A percentile compares a stretch with the other conserved stretches of the same genome.
Evolutionary conservation across 345 rosid species (phyloP).

Genomic region (Syzygium aromaticum): DNA sequence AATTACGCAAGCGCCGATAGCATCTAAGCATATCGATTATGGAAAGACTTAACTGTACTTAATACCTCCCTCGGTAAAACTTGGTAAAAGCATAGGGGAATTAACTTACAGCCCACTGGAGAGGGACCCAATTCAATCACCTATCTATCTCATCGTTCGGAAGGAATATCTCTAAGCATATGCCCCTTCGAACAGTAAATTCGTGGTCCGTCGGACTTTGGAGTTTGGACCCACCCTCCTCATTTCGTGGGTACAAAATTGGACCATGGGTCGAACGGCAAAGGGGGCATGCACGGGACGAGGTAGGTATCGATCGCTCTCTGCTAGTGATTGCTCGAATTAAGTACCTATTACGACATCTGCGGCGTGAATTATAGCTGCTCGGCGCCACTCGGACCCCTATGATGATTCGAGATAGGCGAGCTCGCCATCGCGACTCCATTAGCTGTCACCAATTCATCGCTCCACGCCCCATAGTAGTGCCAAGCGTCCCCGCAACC

Average conservation of each 20-base stretch:
- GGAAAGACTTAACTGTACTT: background rate
- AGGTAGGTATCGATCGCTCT: background rate
- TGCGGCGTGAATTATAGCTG: background rate
- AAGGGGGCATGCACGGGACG: background rate
- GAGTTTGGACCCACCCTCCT: background rate
- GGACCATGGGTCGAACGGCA: background rate
- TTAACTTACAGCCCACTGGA: background rate
- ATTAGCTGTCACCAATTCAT: background rate
- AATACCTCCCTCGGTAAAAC: background rate
- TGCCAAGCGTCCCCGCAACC: background rate
- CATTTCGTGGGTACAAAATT: background rate
- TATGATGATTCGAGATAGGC: background rate
- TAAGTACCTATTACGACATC: too few species aligned
- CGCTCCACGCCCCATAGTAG: background rate
- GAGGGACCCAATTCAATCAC: background rate
- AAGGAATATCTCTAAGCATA: background rate
- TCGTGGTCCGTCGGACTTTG: background rate
- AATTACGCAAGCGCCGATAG: background rate
- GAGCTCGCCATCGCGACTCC: background rate
- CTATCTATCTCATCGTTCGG: background rate
- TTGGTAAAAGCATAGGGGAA: background rate
- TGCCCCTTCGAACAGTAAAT: background rate
- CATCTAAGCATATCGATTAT: background rate
- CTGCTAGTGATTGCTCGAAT: background rate
- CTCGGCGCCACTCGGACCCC: background rate